These are phyloP conservation scores for Jackrogersella multiformis DNA, from an alignment of 495 filamentous ascomycete genomes.

Conservation along the genomic window DNA sequence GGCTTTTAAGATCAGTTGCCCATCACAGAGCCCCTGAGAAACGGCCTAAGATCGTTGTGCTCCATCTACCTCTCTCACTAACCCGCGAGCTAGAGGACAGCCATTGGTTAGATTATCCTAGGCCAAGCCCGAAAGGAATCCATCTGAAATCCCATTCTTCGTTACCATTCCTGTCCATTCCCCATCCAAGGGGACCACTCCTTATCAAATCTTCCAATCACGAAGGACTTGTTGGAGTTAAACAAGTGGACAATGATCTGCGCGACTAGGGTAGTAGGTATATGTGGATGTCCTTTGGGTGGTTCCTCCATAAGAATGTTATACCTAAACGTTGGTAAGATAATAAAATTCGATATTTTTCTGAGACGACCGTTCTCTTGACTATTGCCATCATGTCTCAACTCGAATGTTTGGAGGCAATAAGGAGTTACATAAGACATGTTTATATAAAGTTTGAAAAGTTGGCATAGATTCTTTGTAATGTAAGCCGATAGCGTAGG, in stretches of 20 bases:
- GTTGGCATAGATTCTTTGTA: constrained; percentile 7
- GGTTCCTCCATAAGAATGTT: constrained; percentile 11
- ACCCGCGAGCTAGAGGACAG: constrained; percentile 9
- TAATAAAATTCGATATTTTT: neutral
- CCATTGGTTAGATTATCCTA: constrained; percentile 23
- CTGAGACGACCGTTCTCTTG: constrained; percentile 7
- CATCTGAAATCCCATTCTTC: constrained; percentile 42
- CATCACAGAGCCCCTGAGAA: constrained; percentile 44
- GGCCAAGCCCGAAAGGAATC: constrained; percentile 42
- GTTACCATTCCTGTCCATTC: constrained; percentile 40
- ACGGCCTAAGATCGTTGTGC: constrained; percentile 40
- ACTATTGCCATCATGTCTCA: constrained; percentile 11
- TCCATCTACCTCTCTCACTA: constrained; percentile 33
- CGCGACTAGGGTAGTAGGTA: constrained; percentile 30
- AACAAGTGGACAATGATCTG: constrained; percentile 34
- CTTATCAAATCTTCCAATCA: constrained; percentile 37
- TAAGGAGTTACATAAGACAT: neutral
- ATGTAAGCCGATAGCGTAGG: too few species aligned
- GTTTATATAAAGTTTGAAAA: neutral
- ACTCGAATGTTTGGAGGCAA: neutral
- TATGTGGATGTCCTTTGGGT: constrained; percentile 24
- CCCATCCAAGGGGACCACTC: constrained; percentile 35
- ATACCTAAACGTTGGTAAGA: constrained; percentile 10
- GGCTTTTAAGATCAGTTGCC: constrained; percentile 44
- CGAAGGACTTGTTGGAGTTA: constrained; percentile 28